Conservation (phyloP, 306 rosid species). For the Malus orientalis region DNA sequence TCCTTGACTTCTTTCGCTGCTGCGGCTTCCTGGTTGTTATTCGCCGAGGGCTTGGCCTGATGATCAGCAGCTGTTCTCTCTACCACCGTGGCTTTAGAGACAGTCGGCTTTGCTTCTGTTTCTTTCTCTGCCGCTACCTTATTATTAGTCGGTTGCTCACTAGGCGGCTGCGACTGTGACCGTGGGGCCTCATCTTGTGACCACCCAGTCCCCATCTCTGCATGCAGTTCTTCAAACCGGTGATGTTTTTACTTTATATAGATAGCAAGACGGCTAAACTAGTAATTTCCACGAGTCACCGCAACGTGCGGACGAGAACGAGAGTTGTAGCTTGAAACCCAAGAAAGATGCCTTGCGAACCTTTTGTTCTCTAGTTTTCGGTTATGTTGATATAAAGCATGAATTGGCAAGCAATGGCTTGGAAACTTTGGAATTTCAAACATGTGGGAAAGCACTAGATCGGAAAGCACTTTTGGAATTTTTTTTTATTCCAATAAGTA, state of each 20-base stretch:
- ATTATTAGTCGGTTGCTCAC: not conserved
- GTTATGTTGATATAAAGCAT: not conserved
- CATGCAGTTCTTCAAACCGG: not conserved
- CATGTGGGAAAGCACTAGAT: not conserved
- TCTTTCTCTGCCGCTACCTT: not conserved
- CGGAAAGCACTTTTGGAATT: not conserved
- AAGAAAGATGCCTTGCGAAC: not conserved
- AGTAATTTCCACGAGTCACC: not conserved
- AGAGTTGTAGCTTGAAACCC: not conserved
- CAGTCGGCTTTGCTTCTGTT: not conserved
- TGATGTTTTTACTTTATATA: not conserved
- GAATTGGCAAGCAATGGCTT: not conserved
- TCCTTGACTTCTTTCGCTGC: not conserved
- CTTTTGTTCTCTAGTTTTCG: not conserved
- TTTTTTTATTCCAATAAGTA: not conserved
- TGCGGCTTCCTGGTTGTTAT: not conserved
- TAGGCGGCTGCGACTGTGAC: slow-evolving; percentile 2
- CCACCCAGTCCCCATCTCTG: slow-evolving; percentile 21
- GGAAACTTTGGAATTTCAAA: not conserved
- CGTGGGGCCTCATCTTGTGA: slow-evolving; percentile 17
- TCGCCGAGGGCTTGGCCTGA: not conserved
- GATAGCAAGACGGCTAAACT: not conserved
- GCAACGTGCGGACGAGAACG: not conserved
- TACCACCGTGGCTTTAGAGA: not conserved
- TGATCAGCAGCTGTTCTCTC: not conserved